Percentiles rank a stretch among this genome's conserved stretches.
These are phyloP conservation scores for Neofusicoccum kwambonambiense DNA, from an alignment of 2,329 filamentous ascomycete genomes.

Conservation along the genomic window DNA sequence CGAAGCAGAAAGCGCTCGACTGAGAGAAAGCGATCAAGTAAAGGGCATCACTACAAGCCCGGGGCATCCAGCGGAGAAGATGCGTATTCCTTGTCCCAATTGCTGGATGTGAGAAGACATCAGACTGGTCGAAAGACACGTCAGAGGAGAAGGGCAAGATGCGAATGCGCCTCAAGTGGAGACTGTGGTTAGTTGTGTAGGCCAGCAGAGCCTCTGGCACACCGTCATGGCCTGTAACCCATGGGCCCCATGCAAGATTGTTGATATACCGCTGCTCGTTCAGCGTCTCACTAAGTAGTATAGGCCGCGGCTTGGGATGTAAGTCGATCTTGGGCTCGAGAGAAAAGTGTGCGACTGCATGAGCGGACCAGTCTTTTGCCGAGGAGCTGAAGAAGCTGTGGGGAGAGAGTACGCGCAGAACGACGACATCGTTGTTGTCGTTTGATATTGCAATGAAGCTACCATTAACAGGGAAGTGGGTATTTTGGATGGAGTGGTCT, in stretches of 20 bases:
- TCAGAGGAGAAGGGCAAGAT: background rate
- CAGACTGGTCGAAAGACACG: background rate
- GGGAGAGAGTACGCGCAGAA: constrained; percentile 40
- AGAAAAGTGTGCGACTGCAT: constrained; percentile 28
- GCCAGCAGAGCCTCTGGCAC: constrained; percentile 32
- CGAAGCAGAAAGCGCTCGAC: constrained; percentile 28
- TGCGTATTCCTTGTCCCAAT: background rate
- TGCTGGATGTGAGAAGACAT: background rate
- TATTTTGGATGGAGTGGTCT: constrained; percentile 28
- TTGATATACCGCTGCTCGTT: constrained; percentile 33
- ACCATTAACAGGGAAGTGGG: constrained; percentile 12
- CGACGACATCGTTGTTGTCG: constrained; percentile 41
- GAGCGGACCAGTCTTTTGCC: constrained; percentile 27
- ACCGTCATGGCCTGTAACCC: constrained; percentile 25
- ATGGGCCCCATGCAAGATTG: constrained; percentile 42
- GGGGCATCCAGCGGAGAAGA: constrained; percentile 15
- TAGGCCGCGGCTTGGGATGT: background rate
- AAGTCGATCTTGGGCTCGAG: constrained; percentile 1
- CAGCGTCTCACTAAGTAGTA: constrained; percentile 31
- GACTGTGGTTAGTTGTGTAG: constrained; percentile 33
- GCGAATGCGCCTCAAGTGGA: constrained; percentile 13
- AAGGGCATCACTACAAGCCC: constrained; percentile 18
- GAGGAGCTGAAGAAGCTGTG: constrained; percentile 28
- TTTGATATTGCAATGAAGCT: constrained; percentile 39
- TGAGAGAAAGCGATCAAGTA: constrained; percentile 34